These are phyloP conservation scores for Xerocomus brunneocitrinus DNA, from an alignment of 768 basidiomycete species.

Conservation along the genomic window DNA sequence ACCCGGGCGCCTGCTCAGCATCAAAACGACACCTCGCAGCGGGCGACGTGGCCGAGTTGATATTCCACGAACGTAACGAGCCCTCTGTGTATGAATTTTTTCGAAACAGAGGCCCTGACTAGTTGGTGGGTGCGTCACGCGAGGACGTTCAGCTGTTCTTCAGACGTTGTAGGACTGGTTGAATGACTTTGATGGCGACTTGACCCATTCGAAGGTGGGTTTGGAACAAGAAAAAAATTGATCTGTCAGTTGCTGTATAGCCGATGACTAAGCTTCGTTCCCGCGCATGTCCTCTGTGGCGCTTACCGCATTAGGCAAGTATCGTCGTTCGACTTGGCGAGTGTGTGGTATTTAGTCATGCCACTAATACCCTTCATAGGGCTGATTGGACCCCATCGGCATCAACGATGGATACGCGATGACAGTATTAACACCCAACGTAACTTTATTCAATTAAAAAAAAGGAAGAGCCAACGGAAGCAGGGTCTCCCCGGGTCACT, in stretches of 20 bases:
- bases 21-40: constrained; percentile 58
- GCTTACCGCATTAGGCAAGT: constrained; percentile 17
- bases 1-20: constrained; percentile 42
- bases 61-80: constrained; percentile 78
- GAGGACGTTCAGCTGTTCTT: background rate
- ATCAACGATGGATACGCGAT: background rate
- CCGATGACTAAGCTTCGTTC: constrained; percentile 21
- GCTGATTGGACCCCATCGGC: background rate
- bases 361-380: background rate
- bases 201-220: background rate
- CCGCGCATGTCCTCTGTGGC: constrained; percentile 2
- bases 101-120: constrained; percentile 58
- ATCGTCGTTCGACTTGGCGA: constrained; percentile 15
- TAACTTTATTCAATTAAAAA: background rate
- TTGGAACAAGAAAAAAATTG: background rate
- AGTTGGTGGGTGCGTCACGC: constrained; percentile 35
- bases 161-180: background rate
- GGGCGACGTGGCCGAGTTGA: constrained; percentile 36
- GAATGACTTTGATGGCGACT: background rate
- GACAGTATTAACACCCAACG: background rate
- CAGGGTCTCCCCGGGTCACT: too few species aligned
- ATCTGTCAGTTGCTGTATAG: constrained; percentile 10
- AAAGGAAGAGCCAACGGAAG: background rate
- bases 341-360: background rate
- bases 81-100: constrained; percentile 38